Base-by-base conservation (phyloP, 495 filamentous ascomycete genomes). In the Penicillium antarcticum region DNA sequence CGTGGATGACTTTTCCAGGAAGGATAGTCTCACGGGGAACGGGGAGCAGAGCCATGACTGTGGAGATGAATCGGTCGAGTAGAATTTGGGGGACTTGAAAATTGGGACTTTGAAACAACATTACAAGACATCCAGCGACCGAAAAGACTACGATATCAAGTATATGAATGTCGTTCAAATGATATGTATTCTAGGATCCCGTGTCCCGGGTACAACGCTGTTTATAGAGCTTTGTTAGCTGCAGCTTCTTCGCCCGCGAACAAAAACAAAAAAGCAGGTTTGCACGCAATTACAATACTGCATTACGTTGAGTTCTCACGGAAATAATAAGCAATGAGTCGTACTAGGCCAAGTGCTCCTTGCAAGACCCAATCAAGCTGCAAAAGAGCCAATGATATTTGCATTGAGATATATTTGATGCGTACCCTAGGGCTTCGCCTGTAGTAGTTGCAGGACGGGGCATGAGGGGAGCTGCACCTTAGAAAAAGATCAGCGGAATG, bases 241-340 rank as follows among this genome's bases (percentile, higher is more conserved):
- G 3, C 14, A 21, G 32, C 17, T 17, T 21, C 12, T 13, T 31
- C 31, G 10, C 2, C 23, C 8, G 17, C 16, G 17, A 19, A 41
- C 18, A 19, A n/a, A 14, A 33, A 14, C n/a, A 33, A 34, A 34
- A 34, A 26, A 41, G 18, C 18, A 26, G 16, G 9, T 41, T 33
- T 49, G 47, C 24, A 40, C 45, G 35, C 47, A 49, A 41, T 41
- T 49, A 18, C 32, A 41, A 49, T n/a, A 4, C 37, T 49, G 13
- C 47, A 49, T 49, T 41, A 49, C 46, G 46, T 49, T 41, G 37
- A 23, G 46, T 34, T 49, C 37, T 42, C 16, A 33, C 29, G 37
- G 37, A 10, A 18, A 24, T 6, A 39, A 49, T 42, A 41, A 49
- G 37, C 37, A 41, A 49, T n/a, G 32, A 34, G 26, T 42, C 18